Conservation (phyloP, 257 asterid species). For the Ehretia macrophylla region DNA sequence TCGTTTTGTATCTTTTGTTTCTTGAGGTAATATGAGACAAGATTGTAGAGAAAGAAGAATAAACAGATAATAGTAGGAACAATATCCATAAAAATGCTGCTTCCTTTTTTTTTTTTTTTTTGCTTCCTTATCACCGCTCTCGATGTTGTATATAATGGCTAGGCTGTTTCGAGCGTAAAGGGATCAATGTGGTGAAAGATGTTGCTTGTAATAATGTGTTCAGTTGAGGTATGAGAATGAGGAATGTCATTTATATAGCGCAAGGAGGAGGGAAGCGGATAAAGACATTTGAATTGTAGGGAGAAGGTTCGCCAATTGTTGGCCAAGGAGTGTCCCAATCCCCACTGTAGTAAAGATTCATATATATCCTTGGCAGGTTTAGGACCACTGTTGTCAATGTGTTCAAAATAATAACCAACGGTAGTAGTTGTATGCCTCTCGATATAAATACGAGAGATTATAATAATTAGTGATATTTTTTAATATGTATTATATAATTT, state of each 20-base stretch:
- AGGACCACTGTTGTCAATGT: too few relatives aligned
- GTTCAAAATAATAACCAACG: too few relatives aligned
- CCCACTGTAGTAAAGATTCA: too few relatives aligned
- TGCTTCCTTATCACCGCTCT: neutral
- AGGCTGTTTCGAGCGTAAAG: neutral
- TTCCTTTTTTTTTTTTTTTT: neutral
- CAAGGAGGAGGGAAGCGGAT: neutral
- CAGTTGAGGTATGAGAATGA: too few relatives aligned
- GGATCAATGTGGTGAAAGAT: neutral
- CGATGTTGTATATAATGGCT: neutral
- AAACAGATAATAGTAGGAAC: constrained; percentile 12
- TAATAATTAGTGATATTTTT: too few relatives aligned
- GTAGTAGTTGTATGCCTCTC: too few relatives aligned
- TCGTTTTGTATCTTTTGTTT: constrained; percentile 14
- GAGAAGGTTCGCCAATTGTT: neutral
- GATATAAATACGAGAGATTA: too few relatives aligned
- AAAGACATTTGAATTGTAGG: neutral
- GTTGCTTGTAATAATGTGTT: neutral
- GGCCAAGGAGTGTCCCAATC: too few relatives aligned
- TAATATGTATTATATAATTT: too few relatives aligned
- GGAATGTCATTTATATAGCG: neutral
- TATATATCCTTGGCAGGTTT: too few relatives aligned
- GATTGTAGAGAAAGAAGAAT: constrained; percentile 37
- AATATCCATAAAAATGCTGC: neutral
- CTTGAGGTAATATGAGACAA: constrained; percentile 27